Base-by-base conservation (phyloP, 2,329 filamentous ascomycete genomes). In the Trichoderma koningiopsis region DNA sequence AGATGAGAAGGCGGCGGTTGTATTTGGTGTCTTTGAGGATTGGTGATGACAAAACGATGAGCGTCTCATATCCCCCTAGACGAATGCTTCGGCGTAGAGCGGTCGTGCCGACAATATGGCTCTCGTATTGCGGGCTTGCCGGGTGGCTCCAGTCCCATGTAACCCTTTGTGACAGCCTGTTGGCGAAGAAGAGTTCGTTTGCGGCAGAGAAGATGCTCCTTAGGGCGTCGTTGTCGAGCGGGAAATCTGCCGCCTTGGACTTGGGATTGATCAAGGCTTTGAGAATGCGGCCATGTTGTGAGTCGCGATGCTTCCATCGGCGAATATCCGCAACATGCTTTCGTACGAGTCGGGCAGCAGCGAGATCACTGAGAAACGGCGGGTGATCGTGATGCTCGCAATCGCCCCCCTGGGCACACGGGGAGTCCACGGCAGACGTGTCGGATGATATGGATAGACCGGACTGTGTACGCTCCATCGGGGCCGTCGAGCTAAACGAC, bases 111-210 rank as follows among this genome's bases (percentile, higher is more conserved):
- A 91, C 87, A 56, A 90, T 84, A 67, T 86, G 83, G 70, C 79
- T 81, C 67, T 83, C 80, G 73, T 88, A 89, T 70, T 84, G 83
- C 2, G 79, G 74, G 61, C 83, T 81, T 2, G 82, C 81, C 3
- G 79, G 77, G 70, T 86, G 82, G 49, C 86, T 87, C 88, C 88
- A 90, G 72, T 87, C 86, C 87, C 88, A 90, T 31, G 81, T 80
- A 5, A 90, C 88, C 31, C 88, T 84, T n/a, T 84, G 83, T 35
- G 82, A 81, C 14, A 91, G 81, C 7, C 81, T 82, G 31, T 86
- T 85, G 65, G 81, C 80, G 77, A 91, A 91, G 79, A 91, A 90
- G 55, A 90, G 82, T 65, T 87, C 85, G 77, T 91, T 89, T 55
- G 85, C 85, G 10, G 88, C 84, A 13, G 83, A 85, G 75, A 90